Evolutionary conservation across 2,329 filamentous ascomycete genomes (phyloP), one percentile per base, ranked within the genome.

Genomic region (Periconia digitata): DNA sequence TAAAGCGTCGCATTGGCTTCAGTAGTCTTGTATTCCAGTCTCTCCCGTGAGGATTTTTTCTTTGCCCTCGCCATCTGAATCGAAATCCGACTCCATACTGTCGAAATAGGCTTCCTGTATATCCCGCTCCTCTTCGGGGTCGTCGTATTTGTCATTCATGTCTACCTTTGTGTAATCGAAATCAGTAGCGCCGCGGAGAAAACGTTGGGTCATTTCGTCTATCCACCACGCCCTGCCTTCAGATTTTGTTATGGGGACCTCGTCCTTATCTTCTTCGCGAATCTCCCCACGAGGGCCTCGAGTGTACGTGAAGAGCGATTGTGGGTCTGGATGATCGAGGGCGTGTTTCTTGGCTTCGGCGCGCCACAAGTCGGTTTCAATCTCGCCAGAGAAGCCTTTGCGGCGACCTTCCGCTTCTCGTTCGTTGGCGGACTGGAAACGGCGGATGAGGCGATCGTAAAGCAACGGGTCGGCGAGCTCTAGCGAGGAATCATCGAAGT

Each of bases 101-200:
- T 91, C 89, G 64, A 95, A 92, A 76, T 89, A 95, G 17, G 79
- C 79, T 32, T 95, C 89, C 69, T 92, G 80, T 13, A 76, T 75
- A 44, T 86, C 84, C n/a, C 77, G 72, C 53, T 79, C 78, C 55
- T 81, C 78, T 74, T 82, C 76, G 64, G 79, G 66, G 70, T 85
- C 83, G 66, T 95, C 90, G 47, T 84, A 85, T 17, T 85, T 84
- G 23, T 90, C 85, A 61, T 87, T 85, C 29, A 75, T 74, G 63
- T 96, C 91, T 5, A 95, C 85, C 2, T 55, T 60, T 1, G 61
- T 69, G 64, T 95, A 96, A 52, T 92, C 86, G 60, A 95, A 92
- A 40, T 95, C 90, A 1, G 79, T 77, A 62, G 95, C 91, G 6
- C 91, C 91, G 17, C 79, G 74, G 23, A 96, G 70, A 61, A 96